These are phyloP conservation scores for Cucurbitaria berberidis DNA, from an alignment of 2,329 filamentous ascomycete species.

Conservation along the genomic window DNA sequence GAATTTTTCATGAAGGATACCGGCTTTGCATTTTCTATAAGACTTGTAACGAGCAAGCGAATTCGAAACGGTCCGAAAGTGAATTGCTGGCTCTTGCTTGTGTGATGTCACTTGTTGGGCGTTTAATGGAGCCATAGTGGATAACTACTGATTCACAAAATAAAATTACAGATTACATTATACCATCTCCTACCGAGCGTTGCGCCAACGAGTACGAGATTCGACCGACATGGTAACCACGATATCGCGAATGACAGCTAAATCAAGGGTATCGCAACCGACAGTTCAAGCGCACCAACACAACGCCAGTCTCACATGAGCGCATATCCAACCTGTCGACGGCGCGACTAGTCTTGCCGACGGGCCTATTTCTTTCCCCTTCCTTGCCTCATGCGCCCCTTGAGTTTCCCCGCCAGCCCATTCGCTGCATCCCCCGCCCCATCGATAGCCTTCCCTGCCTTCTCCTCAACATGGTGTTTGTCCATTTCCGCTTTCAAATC, in stretches of 20 bases:
- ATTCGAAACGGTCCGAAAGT: slow-evolving; percentile 51
- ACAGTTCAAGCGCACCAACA: background rate
- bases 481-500: slow-evolving; percentile 63
- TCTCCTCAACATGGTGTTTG: slow-evolving; percentile 59
- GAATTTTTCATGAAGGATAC: slow-evolving; percentile 49
- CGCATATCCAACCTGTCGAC: background rate
- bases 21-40: slow-evolving; percentile 50
- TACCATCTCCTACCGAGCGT: slow-evolving; percentile 22
- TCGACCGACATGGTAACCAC: slow-evolving; percentile 6
- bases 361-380: slow-evolving; percentile 29
- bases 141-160: slow-evolving; percentile 38
- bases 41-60: slow-evolving; percentile 50
- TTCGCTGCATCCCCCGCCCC: slow-evolving; percentile 39
- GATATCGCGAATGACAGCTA: slow-evolving; percentile 11
- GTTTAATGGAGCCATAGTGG: slow-evolving; percentile 31
- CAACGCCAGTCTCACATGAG: background rate
- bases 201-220: slow-evolving; percentile 11
- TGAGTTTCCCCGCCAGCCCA: slow-evolving; percentile 38
- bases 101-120: slow-evolving; percentile 43
- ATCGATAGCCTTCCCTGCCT: slow-evolving; percentile 46
- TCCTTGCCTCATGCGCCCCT: slow-evolving; percentile 35
- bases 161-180: slow-evolving; percentile 33
- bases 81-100: slow-evolving; percentile 39
- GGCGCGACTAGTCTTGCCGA: background rate
- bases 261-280: slow-evolving; percentile 7